These are phyloP conservation scores for Dactylellina parvicollis DNA, from an alignment of 2,329 filamentous ascomycete genomes.

Conservation along the genomic window DNA sequence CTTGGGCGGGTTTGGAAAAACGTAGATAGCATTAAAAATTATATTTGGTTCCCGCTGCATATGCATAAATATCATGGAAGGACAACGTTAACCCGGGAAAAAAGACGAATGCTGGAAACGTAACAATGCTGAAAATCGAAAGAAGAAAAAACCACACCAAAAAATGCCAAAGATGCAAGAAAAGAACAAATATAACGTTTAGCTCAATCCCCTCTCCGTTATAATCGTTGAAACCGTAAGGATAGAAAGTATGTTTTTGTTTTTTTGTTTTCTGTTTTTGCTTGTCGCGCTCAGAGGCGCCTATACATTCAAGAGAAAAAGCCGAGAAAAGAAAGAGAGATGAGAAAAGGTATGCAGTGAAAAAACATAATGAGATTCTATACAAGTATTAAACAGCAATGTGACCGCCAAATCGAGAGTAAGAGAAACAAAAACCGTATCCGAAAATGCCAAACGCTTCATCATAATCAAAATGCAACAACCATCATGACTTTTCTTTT, in stretches of 20 bases:
- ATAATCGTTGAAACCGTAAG: neutral
- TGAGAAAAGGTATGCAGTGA: neutral
- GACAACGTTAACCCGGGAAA: neutral
- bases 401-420: neutral
- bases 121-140: neutral
- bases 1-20: neutral
- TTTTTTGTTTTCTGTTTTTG: constrained; percentile 7
- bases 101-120: too few relatives aligned
- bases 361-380: neutral
- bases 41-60: neutral
- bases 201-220: neutral
- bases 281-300: constrained; percentile 2
- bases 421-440: neutral
- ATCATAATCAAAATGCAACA: constrained; percentile 12
- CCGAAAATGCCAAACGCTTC: neutral
- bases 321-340: neutral
- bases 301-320: neutral
- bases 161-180: neutral
- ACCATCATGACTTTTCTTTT: neutral
- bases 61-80: neutral
- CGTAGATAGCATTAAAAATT: neutral
- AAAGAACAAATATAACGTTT: neutral
- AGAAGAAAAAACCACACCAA: too few relatives aligned
- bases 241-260: neutral
- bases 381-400: too few relatives aligned